Evolutionary conservation across 2,329 filamentous ascomycete genomes (phyloP).

Genomic region (Aureobasidium namibiae): DNA sequence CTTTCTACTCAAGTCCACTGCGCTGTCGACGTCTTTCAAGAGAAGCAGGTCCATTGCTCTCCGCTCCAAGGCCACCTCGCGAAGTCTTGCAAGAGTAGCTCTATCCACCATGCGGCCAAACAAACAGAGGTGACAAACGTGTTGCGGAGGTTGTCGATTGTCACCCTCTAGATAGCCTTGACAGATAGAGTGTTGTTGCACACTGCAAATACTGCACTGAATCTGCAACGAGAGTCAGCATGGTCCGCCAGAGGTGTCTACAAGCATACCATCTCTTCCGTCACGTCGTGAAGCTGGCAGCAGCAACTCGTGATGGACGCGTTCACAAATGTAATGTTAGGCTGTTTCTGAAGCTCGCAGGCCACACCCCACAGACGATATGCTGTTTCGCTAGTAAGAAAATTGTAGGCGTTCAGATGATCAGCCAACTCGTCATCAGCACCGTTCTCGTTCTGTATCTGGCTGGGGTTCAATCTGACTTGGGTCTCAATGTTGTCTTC

Average conservation of each 20-base stretch:
- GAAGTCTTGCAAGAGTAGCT: not conserved
- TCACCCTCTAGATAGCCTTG: constrained; percentile 32
- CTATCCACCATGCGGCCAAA: constrained; percentile 18
- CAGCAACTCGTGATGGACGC: not conserved
- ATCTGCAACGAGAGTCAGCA: constrained; percentile 22
- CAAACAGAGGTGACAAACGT: constrained; percentile 37
- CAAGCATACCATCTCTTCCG: not conserved
- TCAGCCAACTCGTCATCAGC: not conserved
- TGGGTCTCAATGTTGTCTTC: not conserved
- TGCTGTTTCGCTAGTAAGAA: constrained; percentile 1
- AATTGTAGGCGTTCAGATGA: not conserved
- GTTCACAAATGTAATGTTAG: not conserved
- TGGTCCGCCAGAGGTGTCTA: too few relatives aligned
- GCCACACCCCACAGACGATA: not conserved
- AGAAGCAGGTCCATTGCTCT: not conserved
- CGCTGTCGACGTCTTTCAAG: not conserved
- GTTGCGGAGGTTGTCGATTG: constrained; percentile 25
- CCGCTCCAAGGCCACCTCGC: not conserved
- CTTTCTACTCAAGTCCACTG: not conserved
- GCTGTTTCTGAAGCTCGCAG: not conserved
- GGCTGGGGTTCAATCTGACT: not conserved
- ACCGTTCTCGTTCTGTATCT: not conserved
- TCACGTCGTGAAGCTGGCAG: not conserved
- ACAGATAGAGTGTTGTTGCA: constrained; percentile 33
- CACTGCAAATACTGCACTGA: constrained; percentile 31